These are phyloP conservation scores for Rhodotorula sphaerocarpa DNA, from an alignment of 768 basidiomycete species.

Conservation along the genomic window DNA sequence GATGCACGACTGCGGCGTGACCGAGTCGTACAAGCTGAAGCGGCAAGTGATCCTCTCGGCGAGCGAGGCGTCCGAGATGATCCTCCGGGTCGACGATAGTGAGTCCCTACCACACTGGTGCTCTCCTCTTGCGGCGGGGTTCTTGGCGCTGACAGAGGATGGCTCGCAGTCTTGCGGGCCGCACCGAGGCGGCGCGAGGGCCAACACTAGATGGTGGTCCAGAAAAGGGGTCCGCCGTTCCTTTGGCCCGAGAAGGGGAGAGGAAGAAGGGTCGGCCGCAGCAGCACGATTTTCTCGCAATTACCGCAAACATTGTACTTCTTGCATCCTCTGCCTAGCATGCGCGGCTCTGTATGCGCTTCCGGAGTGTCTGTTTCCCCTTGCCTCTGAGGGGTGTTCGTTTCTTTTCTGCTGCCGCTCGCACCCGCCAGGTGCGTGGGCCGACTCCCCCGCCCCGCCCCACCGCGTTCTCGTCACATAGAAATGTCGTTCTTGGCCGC, in stretches of 20 bases:
- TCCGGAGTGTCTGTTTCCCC: too few species aligned
- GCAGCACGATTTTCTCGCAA: too few species aligned
- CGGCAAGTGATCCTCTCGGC: constrained; percentile 88
- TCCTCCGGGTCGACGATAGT: constrained; percentile 79
- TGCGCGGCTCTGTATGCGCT: too few species aligned
- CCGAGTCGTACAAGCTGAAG: constrained; percentile 96
- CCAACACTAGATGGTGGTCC: constrained; percentile 11
- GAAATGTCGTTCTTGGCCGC: too few species aligned
- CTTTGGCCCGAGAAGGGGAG: background rate
- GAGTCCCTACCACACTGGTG: background rate
- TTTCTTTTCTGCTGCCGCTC: too few species aligned
- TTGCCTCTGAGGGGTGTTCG: too few species aligned
- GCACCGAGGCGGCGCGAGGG: constrained; percentile 34
- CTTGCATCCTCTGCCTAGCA: too few species aligned
- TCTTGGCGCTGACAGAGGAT: background rate
- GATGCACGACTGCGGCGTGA: constrained; percentile 79
- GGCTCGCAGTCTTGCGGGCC: constrained; percentile 17
- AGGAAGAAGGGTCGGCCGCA: too few species aligned
- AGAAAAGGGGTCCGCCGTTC: background rate
- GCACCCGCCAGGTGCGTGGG: too few species aligned
- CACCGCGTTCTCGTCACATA: too few species aligned
- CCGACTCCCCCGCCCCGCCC: too few species aligned
- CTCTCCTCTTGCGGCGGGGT: background rate
- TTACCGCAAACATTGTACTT: too few species aligned
- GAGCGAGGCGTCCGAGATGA: constrained; percentile 97